Evolutionary conservation across 75 land plant genomes (phyloP), one percentile per base, ranked within the genome.

Genomic region (Ceratopteris richardii): DNA sequence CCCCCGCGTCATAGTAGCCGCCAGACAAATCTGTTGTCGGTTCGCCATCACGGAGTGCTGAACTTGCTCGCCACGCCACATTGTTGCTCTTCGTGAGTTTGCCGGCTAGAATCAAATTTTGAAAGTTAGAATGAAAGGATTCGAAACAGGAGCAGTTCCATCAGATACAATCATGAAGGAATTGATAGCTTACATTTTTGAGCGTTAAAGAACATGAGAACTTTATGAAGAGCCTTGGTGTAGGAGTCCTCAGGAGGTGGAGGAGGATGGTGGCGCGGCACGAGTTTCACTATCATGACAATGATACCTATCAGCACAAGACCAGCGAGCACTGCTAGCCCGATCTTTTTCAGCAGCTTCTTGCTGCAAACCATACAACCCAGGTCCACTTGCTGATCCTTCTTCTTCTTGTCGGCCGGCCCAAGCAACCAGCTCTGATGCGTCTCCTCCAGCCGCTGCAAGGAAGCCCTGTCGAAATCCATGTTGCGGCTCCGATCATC

Each of bases 381-480:
- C 26, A 95, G 76, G 70, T 95, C 99, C 0, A 95, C 87, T 36
- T 84, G 82, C 68, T 82, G 62, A 26, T 85, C 76, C 71, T 75
- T 67, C 71, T 82, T 84, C 82, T 89, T 89, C 80, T 85, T 66
- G 57, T 78, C 83, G 4, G 69, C 64, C 18, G 98, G 84, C 10
- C 87, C 91, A 10, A 94, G 67, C 9, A 94, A 73, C 98, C 96
- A 94, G 83, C 98, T 94, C 79, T 94, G 98, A 65, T 94, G 98
- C 28, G 96, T 86, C 88, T 94, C 98, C 59, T 86, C 97, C 13
- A 88, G 73, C 37, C 71, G 80, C 61, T 84, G 61, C n/a, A 89
- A 68, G 0, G 98, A 82, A 10, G 90, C 90, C 51, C 83, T 46
- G 67, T 94, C 98, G 31, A 86, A 62, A 61, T 93, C 98, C 26